Evolutionary conservation across 345 rosid species (phyloP).

Genomic region (Aquilaria yunnanensis): DNA sequence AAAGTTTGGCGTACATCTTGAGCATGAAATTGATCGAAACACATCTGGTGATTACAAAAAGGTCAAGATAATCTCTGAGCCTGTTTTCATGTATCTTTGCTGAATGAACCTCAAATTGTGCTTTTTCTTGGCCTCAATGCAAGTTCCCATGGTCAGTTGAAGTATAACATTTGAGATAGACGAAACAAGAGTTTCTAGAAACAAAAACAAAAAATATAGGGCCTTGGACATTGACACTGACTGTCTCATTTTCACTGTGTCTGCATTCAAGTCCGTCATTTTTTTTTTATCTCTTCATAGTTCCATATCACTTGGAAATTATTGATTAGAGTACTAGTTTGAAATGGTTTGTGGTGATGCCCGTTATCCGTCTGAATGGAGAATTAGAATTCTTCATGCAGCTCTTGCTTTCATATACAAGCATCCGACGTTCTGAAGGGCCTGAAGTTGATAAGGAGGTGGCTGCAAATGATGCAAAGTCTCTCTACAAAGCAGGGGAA

Average conservation of each 20-base stretch:
- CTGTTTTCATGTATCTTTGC: background rate
- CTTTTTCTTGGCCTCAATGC: background rate
- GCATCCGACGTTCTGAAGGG: slow-evolving; percentile 47
- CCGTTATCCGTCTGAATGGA: no score
- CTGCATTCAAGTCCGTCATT: no score
- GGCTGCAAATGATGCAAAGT: slow-evolving; percentile 45
- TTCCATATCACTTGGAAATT: no score
- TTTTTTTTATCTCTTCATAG: no score
- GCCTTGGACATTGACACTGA: no score
- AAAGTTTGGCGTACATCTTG: slow-evolving; percentile 36
- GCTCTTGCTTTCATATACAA: slow-evolving; percentile 52
- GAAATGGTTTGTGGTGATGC: no score
- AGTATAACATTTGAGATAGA: no score
- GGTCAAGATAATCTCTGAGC: slow-evolving; percentile 21
- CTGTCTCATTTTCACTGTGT: no score
- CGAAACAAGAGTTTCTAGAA: no score
- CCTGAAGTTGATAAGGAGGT: slow-evolving; percentile 34
- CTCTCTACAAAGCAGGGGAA: slow-evolving; percentile 63
- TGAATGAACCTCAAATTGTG: background rate
- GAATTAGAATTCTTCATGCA: slow-evolving; percentile 14
- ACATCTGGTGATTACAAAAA: slow-evolving; percentile 48
- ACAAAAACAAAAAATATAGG: no score
- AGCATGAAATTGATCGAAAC: slow-evolving; percentile 34
- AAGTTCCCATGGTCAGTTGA: background rate
- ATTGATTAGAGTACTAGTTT: no score